Conservation (phyloP, 768 basidiomycete species). For the Panellus pusillus region DNA sequence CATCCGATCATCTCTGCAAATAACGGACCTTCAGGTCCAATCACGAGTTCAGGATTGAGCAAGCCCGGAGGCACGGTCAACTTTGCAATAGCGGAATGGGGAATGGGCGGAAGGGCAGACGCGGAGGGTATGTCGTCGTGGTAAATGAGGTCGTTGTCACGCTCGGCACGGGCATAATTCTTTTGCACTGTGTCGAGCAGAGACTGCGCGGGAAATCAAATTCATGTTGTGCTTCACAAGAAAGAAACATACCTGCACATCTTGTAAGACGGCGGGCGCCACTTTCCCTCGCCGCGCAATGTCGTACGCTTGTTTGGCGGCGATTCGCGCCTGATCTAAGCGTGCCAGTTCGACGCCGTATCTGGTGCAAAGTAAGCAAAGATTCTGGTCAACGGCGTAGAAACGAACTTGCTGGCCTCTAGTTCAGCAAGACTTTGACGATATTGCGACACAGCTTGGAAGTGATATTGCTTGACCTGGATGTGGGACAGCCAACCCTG, state of each 20-base stretch:
- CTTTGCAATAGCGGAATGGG: slow-evolving; percentile 66
- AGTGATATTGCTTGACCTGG: slow-evolving; percentile 81
- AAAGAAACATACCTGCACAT: slow-evolving; percentile 63
- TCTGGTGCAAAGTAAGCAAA: slow-evolving; percentile 37
- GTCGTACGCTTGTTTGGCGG: slow-evolving; percentile 72
- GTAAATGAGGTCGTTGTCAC: slow-evolving; percentile 96
- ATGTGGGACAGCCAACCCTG: slow-evolving; percentile 83
- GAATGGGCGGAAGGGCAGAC: slow-evolving; percentile 64
- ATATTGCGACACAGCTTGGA: slow-evolving; percentile 85
- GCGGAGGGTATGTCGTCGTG: slow-evolving; percentile 81
- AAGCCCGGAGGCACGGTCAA: slow-evolving; percentile 56
- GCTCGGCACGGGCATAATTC: slow-evolving; percentile 67
- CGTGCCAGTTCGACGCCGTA: slow-evolving; percentile 89
- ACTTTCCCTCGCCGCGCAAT: slow-evolving; percentile 64
- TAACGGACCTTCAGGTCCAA: slow-evolving; percentile 57
- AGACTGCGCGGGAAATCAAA: slow-evolving; percentile 50
- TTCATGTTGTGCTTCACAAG: background rate
- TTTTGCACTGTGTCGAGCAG: slow-evolving; percentile 70
- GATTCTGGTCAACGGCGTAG: background rate
- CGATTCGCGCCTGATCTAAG: slow-evolving; percentile 61
- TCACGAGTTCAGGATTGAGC: slow-evolving; percentile 52
- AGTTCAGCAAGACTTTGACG: slow-evolving; percentile 88
- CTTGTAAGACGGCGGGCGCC: slow-evolving; percentile 64
- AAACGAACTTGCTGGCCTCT: slow-evolving; percentile 63
- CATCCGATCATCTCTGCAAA: slow-evolving; percentile 79